Base-by-base conservation (phyloP, 345 rosid genomes). In the Diplotaxis tenuifolia region DNA sequence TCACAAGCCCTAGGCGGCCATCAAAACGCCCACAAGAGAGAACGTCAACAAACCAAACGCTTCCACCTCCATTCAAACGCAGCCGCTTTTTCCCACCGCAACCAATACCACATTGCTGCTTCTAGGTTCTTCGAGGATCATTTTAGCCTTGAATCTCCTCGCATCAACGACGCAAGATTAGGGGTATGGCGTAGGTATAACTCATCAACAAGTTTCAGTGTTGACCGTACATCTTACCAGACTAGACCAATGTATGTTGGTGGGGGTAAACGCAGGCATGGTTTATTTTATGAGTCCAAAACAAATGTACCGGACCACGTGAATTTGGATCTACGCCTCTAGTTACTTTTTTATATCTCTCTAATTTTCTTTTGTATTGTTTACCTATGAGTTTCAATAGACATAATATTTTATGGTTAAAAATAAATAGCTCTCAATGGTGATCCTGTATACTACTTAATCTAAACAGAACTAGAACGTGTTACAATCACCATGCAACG, bases 1-100 rank as follows among this genome's bases (percentile, higher is more conserved):
- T 83, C 88, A 21, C 88, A 85, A 71, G 88, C 86, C 25, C 67
- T 85, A 45, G 88, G 88, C 0, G 86, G 88, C 21, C 88, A 85
- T 65, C 86, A 85, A 72, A 85, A 85, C 49, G 88, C 88, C 1
- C 88, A 85, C 74, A 83, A 80, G 70, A 80, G 80, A 56, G 86
- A 85, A 59, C 83, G 86, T 54, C 84, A 81, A 65, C 82, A 70
- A 62, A 80, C 81, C 11, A 85, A 81, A 79, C 81, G 77, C 60
- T 75, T 68, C 70, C 73, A 70, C 22, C 82, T 74, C 76, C 79
- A 62, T 58, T 57, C 79, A 74, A 74, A 72, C 65, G 63, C 79
- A 73, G 34, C 62, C 2, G 59, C 81, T 67, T 55, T 49, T 6
- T 59, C 36, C 32, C 52, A 66, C 59, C 77, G 69, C 53, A 64